Base-by-base conservation (phyloP, 192 early-diverging fungal genomes). In the Linnemannia hyalina region DNA sequence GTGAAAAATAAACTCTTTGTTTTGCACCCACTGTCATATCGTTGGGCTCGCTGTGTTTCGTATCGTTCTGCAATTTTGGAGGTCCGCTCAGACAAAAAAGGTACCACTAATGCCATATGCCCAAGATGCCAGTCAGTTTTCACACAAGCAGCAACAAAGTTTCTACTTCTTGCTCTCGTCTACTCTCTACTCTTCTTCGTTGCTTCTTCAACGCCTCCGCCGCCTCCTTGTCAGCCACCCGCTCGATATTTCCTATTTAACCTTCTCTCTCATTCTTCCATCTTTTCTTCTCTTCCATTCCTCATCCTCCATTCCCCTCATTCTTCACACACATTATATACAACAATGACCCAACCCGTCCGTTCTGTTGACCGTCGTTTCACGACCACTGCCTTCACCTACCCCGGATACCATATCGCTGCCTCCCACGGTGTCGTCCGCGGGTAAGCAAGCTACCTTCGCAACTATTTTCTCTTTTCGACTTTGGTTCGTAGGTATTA, bases 301-400 rank as follows among this genome's bases (percentile, higher is more conserved):
- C n/a, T 60, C 57, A 60, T 60, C 23, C 40, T 47, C 46, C 41
- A 15, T 23, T 72, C 23, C 18, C 18, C n/a, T 13, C 46, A 46
- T 49, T 46, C 44, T 3, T 42, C 44, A 32, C 35, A 18, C 22
- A 22, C 22, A 2, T 20, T 20, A 35, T 36, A 55, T 52, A 55
- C 44, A 9, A 75, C 35, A 32, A 54, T 47, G 32, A 46, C 76
- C 41, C 57, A 69, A 35, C 57, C 44, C 32, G 44, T 47, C n/a
- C 77, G 69, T 55, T 47, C 77, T 49, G 77, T 78, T 52, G 77
- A 78, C 35, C 77, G 77, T 78, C 77, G 77, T 29, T 78, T 78
- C 69, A 71, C 65, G 13, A 78, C 77, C 32, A 78, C 77, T 15
- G 77, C 47, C 18, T 78, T 70, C 32, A 77, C 32, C 46, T 52